phyloP scores from a whole-genome alignment of 2,329 filamentous ascomycete genomes.

The Emericellopsis atlantica region DNA sequence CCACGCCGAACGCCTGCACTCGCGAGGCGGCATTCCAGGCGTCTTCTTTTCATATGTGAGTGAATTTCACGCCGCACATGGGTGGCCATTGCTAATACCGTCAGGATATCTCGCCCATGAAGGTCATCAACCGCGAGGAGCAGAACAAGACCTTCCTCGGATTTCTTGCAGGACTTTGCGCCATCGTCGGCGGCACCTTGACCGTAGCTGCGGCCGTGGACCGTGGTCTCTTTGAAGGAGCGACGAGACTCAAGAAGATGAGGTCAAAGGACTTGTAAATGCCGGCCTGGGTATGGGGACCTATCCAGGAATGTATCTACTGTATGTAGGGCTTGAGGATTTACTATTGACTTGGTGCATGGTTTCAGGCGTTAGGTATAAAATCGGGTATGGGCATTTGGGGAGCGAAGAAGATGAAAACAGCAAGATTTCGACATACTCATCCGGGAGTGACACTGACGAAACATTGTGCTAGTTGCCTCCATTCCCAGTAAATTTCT shows the following conservation, averaged over 20 bases:
- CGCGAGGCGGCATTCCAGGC: conserved; percentile 82
- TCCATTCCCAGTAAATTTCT: too few species aligned
- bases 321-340: not conserved
- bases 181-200: conserved; percentile 85
- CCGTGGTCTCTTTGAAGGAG: conserved; percentile 81
- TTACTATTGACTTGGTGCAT: conserved; percentile 3
- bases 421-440: too few species aligned
- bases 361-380: conserved; percentile 7
- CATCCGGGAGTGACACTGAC: too few species aligned
- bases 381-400: not conserved
- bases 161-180: conserved; percentile 89
- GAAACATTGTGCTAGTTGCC: too few species aligned
- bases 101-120: conserved; percentile 97
- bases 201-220: conserved; percentile 93
- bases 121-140: conserved; percentile 93
- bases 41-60: conserved; percentile 97
- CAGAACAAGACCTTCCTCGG: conserved; percentile 79
- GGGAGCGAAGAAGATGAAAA: not conserved
- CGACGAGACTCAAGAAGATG: conserved; percentile 75
- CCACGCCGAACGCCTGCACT: conserved; percentile 84
- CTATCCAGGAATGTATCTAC: not conserved
- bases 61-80: not conserved
- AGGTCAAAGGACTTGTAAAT: conserved; percentile 47
- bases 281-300: not conserved
- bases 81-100: not conserved